phyloP scores from a whole-genome alignment of 1,139 yeast species.

The Spencermartinsiella ligniputridi region DNA sequence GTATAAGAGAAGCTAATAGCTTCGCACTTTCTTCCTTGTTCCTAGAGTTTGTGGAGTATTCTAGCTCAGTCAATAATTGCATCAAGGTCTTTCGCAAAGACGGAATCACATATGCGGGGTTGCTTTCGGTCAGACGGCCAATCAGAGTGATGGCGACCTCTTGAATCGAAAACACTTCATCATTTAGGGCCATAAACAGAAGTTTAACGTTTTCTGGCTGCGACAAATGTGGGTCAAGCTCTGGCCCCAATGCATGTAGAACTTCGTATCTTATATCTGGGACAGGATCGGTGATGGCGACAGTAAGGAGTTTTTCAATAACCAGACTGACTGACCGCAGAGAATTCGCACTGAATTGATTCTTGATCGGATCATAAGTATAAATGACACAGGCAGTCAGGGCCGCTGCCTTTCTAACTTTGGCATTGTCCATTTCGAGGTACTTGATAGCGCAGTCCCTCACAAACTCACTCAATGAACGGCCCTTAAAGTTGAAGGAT shows the following conservation, averaged over 20 bases:
- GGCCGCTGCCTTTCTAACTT: conserved; percentile 81
- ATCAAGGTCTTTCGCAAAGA: conserved; percentile 80
- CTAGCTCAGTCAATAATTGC: conserved; percentile 78
- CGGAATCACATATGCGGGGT: conserved; percentile 96
- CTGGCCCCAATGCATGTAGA: conserved; percentile 63
- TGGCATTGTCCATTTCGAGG: conserved; percentile 72
- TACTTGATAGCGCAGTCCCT: conserved; percentile 76
- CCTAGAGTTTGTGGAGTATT: conserved; percentile 68
- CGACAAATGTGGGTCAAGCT: conserved; percentile 86
- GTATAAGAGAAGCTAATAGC: conserved; percentile 65
- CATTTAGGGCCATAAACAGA: conserved; percentile 84
- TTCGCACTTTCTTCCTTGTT: conserved; percentile 86
- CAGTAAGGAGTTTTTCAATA: conserved; percentile 69
- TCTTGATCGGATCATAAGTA: conserved; percentile 75
- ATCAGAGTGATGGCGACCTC: conserved; percentile 74
- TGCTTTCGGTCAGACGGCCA: conserved; percentile 78
- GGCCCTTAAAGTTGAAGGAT: conserved; percentile 67
- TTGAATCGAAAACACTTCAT: conserved; percentile 80
- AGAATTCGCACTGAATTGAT: conserved; percentile 80
- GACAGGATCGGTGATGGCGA: conserved; percentile 89
- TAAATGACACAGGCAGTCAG: conserved; percentile 79
- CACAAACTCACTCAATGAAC: conserved; percentile 81
- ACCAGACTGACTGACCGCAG: conserved; percentile 82
- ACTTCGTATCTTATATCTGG: conserved; percentile 80
- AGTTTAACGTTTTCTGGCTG: conserved; percentile 88